Conservation (phyloP, 371 early-diverging fungal genomes). For the Basidiobolus meristosporus region DNA sequence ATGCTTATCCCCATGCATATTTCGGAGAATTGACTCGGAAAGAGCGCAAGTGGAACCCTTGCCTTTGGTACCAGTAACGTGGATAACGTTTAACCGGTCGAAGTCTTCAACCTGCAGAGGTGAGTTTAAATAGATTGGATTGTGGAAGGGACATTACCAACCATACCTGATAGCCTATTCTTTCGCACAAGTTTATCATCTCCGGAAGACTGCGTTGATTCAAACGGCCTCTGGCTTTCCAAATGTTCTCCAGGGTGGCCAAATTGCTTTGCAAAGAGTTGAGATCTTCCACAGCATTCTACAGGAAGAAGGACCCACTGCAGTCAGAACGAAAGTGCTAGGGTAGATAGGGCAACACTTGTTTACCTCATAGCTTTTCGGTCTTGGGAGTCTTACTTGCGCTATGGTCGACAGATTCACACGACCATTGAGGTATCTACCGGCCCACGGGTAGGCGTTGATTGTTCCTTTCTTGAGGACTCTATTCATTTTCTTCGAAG, state of each 20-base stretch:
- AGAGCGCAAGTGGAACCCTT: constrained; percentile 71
- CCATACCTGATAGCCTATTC: constrained; percentile 52
- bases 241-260: constrained; percentile 44
- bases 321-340: too few species aligned
- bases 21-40: constrained; percentile 37
- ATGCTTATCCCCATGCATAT: constrained; percentile 5
- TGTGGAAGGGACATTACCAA: background rate
- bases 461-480: too few species aligned
- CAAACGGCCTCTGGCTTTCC: constrained; percentile 43
- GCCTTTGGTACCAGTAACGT: constrained; percentile 76
- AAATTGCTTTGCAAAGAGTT: constrained; percentile 70
- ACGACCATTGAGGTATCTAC: too few species aligned
- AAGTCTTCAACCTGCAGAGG: constrained; percentile 26
- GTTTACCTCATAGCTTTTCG: too few species aligned
- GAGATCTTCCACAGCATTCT: constrained; percentile 57
- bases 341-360: too few species aligned
- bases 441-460: too few species aligned
- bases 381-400: too few species aligned
- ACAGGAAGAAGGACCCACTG: too few species aligned
- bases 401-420: too few species aligned
- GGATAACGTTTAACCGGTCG: constrained; percentile 53
- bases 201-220: constrained; percentile 52
- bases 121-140: background rate
- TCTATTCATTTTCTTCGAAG: too few species aligned
- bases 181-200: constrained; percentile 35